Conservation (phyloP, 345 rosid species). For the Orychophragmus violaceus region DNA sequence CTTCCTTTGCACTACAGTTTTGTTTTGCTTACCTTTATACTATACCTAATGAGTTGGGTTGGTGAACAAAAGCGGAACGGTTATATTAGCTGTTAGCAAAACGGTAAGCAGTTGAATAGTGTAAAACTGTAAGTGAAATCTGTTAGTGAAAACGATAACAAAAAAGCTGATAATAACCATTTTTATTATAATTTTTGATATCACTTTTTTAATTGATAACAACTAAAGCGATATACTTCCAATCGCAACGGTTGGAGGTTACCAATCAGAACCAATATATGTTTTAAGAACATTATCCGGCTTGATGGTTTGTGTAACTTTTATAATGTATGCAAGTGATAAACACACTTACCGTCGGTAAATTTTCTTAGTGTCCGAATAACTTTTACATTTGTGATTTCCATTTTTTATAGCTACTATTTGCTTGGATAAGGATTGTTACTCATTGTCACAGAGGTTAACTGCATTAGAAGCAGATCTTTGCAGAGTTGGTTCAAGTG, state of each 20-base stretch:
- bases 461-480: constrained; percentile 50
- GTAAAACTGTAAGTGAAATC: no score
- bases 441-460: constrained; percentile 42
- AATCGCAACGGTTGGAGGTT: no score
- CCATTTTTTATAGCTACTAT: not conserved
- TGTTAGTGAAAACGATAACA: no score
- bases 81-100: no score
- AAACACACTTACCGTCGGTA: not conserved
- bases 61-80: no score
- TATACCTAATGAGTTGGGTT: no score
- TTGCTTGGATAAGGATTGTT: not conserved
- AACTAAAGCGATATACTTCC: no score
- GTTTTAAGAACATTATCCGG: not conserved
- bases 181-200: no score
- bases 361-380: not conserved
- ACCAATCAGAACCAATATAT: no score
- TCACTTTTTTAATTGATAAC: no score
- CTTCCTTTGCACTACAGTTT: not conserved
- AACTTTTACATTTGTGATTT: not conserved
- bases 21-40: not conserved
- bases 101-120: no score
- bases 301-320: not conserved
- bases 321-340: not conserved
- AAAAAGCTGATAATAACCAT: no score
- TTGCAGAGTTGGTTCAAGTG: constrained; percentile 35